A percentile compares a stretch with the other conserved stretches of the same genome.
Conservation (phyloP, 1,284 basidiomycete species). For the Rhodotorula sp. region DNA sequence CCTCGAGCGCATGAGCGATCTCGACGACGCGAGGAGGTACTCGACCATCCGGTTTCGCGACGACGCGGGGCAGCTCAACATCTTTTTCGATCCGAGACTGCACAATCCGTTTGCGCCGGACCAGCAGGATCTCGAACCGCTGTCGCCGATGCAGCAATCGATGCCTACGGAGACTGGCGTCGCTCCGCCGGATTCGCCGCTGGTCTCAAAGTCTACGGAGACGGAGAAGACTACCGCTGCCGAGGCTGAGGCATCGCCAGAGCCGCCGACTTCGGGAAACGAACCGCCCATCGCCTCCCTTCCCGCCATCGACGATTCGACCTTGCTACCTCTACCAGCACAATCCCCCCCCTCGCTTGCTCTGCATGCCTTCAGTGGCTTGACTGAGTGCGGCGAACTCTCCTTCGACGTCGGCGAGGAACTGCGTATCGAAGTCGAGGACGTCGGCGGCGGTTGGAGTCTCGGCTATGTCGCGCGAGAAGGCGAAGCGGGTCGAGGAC, state of each 20-base stretch:
- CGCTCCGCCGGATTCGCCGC: too few relatives aligned
- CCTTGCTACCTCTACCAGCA: neutral
- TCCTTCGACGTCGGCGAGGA: slow-evolving; percentile 51
- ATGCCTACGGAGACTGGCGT: too few relatives aligned
- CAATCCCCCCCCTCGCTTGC: slow-evolving; percentile 47
- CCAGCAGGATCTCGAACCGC: too few relatives aligned
- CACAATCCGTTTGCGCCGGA: slow-evolving; percentile 25
- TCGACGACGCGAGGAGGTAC: neutral
- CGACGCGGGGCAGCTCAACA: slow-evolving; percentile 5
- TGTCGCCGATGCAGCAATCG: neutral
- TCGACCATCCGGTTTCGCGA: slow-evolving; percentile 16
- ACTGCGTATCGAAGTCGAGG: slow-evolving; percentile 64
- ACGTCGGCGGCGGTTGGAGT: slow-evolving; percentile 63
- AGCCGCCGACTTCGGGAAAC: too few relatives aligned
- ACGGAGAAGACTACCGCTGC: too few relatives aligned
- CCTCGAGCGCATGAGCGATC: neutral
- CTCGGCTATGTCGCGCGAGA: slow-evolving; percentile 66
- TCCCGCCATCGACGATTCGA: neutral
- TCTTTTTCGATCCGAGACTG: slow-evolving; percentile 29
- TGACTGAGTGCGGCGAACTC: slow-evolving; percentile 68
- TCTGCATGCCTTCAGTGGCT: slow-evolving; percentile 69
- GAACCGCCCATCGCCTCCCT: too few relatives aligned
- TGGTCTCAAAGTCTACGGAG: too few relatives aligned
- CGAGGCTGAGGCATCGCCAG: too few relatives aligned
- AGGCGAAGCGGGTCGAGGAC: slow-evolving; percentile 61